A percentile compares a stretch with the other conserved stretches of the same genome.
Conservation (phyloP, 208 protist species). For the Strigomonas culicis region DNA sequence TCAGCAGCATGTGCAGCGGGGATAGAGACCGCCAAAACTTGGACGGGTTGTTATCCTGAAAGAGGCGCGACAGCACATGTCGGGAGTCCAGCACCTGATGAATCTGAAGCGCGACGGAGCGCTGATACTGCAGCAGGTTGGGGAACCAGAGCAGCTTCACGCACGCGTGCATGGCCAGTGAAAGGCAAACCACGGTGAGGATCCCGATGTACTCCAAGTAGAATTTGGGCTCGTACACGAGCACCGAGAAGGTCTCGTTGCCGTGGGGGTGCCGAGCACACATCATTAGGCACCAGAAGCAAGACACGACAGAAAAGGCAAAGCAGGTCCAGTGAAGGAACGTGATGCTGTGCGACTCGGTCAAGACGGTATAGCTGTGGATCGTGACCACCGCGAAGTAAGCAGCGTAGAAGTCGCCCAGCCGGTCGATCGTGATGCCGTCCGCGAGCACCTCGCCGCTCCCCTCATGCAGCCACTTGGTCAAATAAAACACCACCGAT, state of each 20-base stretch:
- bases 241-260: constrained; percentile 48
- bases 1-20: constrained; percentile 24
- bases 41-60: constrained; percentile 49
- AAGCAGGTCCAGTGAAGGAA: constrained; percentile 63
- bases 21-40: constrained; percentile 49
- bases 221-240: constrained; percentile 45
- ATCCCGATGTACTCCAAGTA: constrained; percentile 55
- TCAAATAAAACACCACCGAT: constrained; percentile 63
- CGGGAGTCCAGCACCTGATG: constrained; percentile 14
- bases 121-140: constrained; percentile 57
- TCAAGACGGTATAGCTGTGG: constrained; percentile 73
- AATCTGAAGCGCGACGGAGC: constrained; percentile 23
- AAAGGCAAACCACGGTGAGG: constrained; percentile 30
- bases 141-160: constrained; percentile 66
- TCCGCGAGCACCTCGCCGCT: constrained; percentile 26
- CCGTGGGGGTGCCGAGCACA: constrained; percentile 21
- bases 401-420: constrained; percentile 69
- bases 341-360: constrained; percentile 82
- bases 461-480: constrained; percentile 28
- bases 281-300: constrained; percentile 54
- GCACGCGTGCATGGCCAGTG: constrained; percentile 43
- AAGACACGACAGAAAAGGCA: constrained; percentile 51
- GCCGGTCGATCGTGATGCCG: constrained; percentile 40
- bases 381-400: constrained; percentile 83
- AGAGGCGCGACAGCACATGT: constrained; percentile 25